These are phyloP conservation scores for Candida pseudoglaebosa DNA, from an alignment of 805 yeast species.

Conservation along the genomic window DNA sequence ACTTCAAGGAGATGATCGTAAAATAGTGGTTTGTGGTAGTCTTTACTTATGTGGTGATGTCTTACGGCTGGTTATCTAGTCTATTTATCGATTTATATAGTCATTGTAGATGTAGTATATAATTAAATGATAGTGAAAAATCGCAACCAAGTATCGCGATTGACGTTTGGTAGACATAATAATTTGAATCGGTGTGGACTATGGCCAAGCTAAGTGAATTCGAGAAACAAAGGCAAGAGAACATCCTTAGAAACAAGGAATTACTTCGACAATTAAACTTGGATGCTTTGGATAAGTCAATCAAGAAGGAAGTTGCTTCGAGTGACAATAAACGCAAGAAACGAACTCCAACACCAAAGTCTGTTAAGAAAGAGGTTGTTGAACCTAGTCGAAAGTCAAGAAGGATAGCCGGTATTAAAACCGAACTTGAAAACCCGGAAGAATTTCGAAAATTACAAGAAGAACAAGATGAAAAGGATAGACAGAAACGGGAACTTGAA, in stretches of 20 bases:
- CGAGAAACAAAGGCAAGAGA: constrained; percentile 67
- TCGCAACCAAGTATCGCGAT: neutral
- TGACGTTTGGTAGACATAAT: neutral
- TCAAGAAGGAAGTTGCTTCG: constrained; percentile 43
- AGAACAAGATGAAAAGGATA: constrained; percentile 30
- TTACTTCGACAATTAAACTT: constrained; percentile 69
- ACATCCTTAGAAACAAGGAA: constrained; percentile 79
- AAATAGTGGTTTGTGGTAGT: constrained; percentile 39
- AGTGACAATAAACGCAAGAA: constrained; percentile 19
- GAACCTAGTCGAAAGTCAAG: constrained; percentile 73
- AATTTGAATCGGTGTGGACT: neutral
- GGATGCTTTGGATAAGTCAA: constrained; percentile 51
- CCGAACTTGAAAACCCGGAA: constrained; percentile 45
- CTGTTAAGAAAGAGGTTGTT: constrained; percentile 17
- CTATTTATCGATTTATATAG: neutral
- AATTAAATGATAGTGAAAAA: neutral
- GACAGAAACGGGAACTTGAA: constrained; percentile 39
- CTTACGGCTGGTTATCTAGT: constrained; percentile 16
- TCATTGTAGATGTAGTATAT: neutral
- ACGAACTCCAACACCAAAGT: constrained; percentile 17
- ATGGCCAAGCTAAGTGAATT: constrained; percentile 48
- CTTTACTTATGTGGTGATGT: constrained; percentile 41
- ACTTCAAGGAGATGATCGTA: constrained; percentile 20
- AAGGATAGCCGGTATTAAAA: constrained; percentile 67
- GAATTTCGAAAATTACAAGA: constrained; percentile 33